Conservation (phyloP, 2,329 filamentous ascomycete species). For the Pyrenophora teres region DNA sequence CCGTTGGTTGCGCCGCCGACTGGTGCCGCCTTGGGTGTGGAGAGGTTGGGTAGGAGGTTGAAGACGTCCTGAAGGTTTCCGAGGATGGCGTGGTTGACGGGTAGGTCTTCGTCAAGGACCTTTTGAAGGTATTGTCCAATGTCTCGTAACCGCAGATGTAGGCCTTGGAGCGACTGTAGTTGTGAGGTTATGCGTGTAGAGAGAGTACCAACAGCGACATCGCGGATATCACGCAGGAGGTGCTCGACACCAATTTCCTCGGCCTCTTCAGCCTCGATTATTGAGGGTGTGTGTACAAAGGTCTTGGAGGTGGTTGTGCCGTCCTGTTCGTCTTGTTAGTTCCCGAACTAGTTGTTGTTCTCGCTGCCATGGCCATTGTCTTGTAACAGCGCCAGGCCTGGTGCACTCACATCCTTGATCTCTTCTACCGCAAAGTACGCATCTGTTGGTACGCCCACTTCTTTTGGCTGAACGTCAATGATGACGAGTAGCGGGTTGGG, state of each 20-base stretch:
- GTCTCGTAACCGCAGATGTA: slow-evolving; percentile 91
- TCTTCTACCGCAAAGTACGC: slow-evolving; percentile 99
- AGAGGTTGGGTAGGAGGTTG: slow-evolving; percentile 95
- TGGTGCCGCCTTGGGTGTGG: slow-evolving; percentile 71
- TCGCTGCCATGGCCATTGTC: background rate
- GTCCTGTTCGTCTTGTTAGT: slow-evolving; percentile 63
- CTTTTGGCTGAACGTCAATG: slow-evolving; percentile 97
- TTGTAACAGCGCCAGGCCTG: background rate
- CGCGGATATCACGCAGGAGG: slow-evolving; percentile 93
- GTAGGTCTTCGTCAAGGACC: slow-evolving; percentile 88
- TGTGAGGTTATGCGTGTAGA: slow-evolving; percentile 97
- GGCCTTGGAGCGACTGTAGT: slow-evolving; percentile 92
- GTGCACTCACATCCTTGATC: slow-evolving; percentile 87
- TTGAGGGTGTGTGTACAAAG: slow-evolving; percentile 96
- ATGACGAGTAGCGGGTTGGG: slow-evolving; percentile 96
- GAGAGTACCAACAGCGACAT: slow-evolving; percentile 94
- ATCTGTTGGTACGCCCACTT: slow-evolving; percentile 95
- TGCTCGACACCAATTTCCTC: slow-evolving; percentile 99
- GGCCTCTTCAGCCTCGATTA: slow-evolving; percentile 98
- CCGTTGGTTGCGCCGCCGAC: slow-evolving; percentile 51
- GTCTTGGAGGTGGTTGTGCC: slow-evolving; percentile 96
- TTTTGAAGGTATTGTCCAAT: slow-evolving; percentile 96
- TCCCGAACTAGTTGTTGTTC: background rate
- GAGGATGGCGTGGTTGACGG: slow-evolving; percentile 95
- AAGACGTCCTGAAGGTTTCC: slow-evolving; percentile 99